These are phyloP conservation scores for Claviceps sp. DNA, from an alignment of 2,329 filamentous ascomycete genomes.

Conservation along the genomic window DNA sequence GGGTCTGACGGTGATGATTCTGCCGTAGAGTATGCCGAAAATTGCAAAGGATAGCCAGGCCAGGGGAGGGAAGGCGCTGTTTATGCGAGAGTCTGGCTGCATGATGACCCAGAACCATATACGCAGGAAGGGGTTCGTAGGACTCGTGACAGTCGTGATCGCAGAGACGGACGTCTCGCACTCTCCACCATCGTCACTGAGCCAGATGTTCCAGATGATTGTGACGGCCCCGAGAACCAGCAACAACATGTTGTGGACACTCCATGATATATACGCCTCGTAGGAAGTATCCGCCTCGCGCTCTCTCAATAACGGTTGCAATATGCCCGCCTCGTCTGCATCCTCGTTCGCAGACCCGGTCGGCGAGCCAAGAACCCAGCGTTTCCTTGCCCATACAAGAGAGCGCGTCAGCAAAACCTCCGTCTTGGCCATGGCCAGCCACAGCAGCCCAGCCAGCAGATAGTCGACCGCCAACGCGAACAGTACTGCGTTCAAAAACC, in stretches of 20 bases:
- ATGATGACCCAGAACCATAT: constrained; percentile 28
- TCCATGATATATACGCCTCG: constrained; percentile 21
- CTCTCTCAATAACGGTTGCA: constrained; percentile 17
- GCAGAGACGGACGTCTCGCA: constrained; percentile 13
- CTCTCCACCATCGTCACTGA: constrained; percentile 25
- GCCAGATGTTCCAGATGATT: constrained; percentile 34
- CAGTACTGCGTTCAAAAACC: constrained; percentile 30
- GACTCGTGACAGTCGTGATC: not conserved
- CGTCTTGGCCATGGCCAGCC: constrained; percentile 22
- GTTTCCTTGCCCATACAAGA: constrained; percentile 11
- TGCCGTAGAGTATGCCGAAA: constrained; percentile 29
- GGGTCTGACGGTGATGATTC: constrained; percentile 20
- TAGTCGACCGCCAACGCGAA: constrained; percentile 33
- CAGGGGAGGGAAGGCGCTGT: constrained; percentile 30
- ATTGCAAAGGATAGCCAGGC: constrained; percentile 34
- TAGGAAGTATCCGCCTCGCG: not conserved
- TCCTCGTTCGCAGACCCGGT: constrained; percentile 5
- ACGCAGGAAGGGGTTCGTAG: constrained; percentile 15
- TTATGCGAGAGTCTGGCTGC: constrained; percentile 11
- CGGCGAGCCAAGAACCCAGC: constrained; percentile 2
- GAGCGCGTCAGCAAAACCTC: constrained; percentile 19
- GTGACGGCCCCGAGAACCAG: constrained; percentile 20
- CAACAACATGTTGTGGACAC: constrained; percentile 25
- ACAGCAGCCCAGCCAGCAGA: constrained; percentile 28
- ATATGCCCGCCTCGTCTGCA: constrained; percentile 11